These are phyloP conservation scores for Microcyclosporella mali DNA, from an alignment of 2,329 filamentous ascomycete species.

Conservation along the genomic window DNA sequence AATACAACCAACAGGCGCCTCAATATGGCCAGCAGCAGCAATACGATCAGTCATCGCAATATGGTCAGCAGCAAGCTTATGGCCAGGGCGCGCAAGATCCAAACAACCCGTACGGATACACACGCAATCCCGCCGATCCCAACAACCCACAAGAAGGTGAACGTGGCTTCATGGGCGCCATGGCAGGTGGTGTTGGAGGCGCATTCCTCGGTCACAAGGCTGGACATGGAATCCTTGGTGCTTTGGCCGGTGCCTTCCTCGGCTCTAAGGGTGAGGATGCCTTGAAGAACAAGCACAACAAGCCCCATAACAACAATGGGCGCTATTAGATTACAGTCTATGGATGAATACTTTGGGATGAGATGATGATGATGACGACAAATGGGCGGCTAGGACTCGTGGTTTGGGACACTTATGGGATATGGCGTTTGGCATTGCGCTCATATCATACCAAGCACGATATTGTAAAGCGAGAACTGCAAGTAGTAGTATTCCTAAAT, in stretches of 20 bases:
- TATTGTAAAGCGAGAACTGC: no score
- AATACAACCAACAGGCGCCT: no score
- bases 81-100: slow-evolving; percentile 36
- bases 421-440: no score
- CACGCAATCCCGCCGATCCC: slow-evolving; percentile 32
- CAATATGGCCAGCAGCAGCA: slow-evolving; percentile 16
- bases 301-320: slow-evolving; percentile 6
- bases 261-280: slow-evolving; percentile 52
- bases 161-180: slow-evolving; percentile 51
- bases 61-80: slow-evolving; percentile 26
- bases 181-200: slow-evolving; percentile 51
- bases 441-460: no score
- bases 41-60: slow-evolving; percentile 14
- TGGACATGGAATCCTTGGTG: slow-evolving; percentile 50
- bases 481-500: no score
- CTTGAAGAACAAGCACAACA: slow-evolving; percentile 40
- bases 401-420: no score
- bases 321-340: no score
- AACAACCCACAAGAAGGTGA: slow-evolving; percentile 48
- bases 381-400: no score
- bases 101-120: slow-evolving; percentile 25
- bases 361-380: no score
- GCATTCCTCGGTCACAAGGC: slow-evolving; percentile 52
- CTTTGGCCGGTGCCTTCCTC: slow-evolving; percentile 51
- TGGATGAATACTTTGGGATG: no score